Evolutionary conservation across 2,329 filamentous ascomycete species (phyloP), one percentile per base, ranked within the genome.

Genomic region (Epichloe sylvatica): DNA sequence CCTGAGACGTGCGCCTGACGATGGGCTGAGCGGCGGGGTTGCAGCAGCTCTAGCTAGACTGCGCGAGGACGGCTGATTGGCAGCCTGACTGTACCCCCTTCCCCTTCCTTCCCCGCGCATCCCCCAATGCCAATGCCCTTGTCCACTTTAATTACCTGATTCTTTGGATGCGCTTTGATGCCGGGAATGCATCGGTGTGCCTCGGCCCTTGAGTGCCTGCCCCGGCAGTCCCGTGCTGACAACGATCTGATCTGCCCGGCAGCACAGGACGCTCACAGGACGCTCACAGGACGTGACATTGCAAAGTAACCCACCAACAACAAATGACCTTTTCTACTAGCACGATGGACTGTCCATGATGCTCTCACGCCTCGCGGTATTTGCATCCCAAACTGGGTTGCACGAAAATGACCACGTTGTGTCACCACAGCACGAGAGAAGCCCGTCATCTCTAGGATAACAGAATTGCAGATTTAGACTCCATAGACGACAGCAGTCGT

Each of bases 1-100:
- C 52, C 30, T 47, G 52, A 44, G 37, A 44, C 23, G 17, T 15
- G 25, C 49, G n/a, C 23, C 40, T 9, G 45, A 45, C 12, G 41
- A 39, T 5, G 64, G 71, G 34, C 64, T 83, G 5, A 72, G 72
- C 52, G 77, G 72, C 43, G 78, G 80, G 2, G 65, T 84, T 44
- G 77, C 79, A 43, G 77, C 76, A 34, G 80, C 80, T 15, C 59
- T 84, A 52, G 78, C 78, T 7, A 80, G 68, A 54, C 62, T 84
- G 23, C 69, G 78, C 49, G 67, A 80, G 49, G 56, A 55, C 13
- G 60, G 58, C 43, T 65, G 53, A 47, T 36, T 19, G 19, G 19
- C 19, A 19, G 40, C 40, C 35, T 25, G 37, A 17, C 13, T 19
- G 19, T 19, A 25, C 23, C 23, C 25, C 25, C 25, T 25, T 1